Conservation (phyloP, 2,329 filamentous ascomycete species). For the Colletotrichum echinochloae region DNA sequence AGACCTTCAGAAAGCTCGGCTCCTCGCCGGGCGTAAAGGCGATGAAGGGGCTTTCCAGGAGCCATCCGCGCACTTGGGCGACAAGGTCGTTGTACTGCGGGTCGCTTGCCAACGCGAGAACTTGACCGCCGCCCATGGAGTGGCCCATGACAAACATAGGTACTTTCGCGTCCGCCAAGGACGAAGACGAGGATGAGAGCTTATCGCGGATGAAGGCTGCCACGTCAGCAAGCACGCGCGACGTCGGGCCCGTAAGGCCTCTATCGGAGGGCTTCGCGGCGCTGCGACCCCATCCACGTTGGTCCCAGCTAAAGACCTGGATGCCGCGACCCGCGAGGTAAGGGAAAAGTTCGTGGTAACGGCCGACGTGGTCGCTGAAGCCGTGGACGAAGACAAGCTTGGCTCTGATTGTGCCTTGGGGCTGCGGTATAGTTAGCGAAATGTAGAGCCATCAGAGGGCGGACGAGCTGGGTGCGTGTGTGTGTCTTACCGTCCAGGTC, state of each 20-base stretch:
- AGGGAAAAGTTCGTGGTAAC: conserved; percentile 81
- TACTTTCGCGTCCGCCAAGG: conserved; percentile 45
- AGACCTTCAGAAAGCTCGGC: conserved; percentile 73
- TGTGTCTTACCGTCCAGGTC: conserved; percentile 66
- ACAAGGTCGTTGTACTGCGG: conserved; percentile 66
- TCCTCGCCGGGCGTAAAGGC: conserved; percentile 74
- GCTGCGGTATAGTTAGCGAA: conserved; percentile 53
- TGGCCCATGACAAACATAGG: conserved; percentile 91
- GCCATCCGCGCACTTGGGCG: conserved; percentile 74
- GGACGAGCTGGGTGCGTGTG: conserved; percentile 5
- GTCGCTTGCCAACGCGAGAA: conserved; percentile 70
- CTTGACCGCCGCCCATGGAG: conserved; percentile 89
- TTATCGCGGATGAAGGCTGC: conserved; percentile 77
- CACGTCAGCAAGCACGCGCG: conserved; percentile 80
- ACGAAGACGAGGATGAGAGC: conserved; percentile 53
- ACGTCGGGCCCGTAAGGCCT: conserved; percentile 80
- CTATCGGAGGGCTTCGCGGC: conserved; percentile 70
- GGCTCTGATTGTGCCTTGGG: conserved; percentile 69
- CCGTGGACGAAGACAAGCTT: conserved; percentile 88
- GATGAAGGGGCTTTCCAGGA: conserved; percentile 84
- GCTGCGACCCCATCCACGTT: conserved; percentile 88
- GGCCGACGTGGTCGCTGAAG: conserved; percentile 87
- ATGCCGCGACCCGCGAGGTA: conserved; percentile 78
- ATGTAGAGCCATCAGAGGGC: neutral
- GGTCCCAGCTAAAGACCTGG: conserved; percentile 82